phyloP scores from a whole-genome alignment of 345 rosid genomes.

The Citrus sp. region DNA sequence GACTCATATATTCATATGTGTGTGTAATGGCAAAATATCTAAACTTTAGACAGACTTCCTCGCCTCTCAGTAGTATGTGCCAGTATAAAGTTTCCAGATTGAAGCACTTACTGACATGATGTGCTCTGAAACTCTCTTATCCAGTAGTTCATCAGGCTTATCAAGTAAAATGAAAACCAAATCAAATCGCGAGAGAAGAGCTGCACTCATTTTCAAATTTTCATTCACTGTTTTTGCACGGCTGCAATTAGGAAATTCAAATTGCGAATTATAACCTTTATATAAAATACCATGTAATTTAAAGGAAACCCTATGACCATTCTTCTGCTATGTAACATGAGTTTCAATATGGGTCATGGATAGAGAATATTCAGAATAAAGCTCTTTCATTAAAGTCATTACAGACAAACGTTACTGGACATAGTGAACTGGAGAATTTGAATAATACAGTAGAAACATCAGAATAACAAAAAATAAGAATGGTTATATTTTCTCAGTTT shows the following conservation, averaged over 20 bases:
- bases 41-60: not conserved
- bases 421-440: not conserved
- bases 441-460: not conserved
- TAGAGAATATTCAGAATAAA: not conserved
- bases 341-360: not conserved
- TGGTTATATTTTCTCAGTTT: not conserved
- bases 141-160: slow-evolving; percentile 89
- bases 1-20: no score
- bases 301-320: not conserved
- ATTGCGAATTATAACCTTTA: slow-evolving; percentile 1
- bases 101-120: slow-evolving; percentile 84
- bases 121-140: slow-evolving; percentile 90
- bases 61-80: slow-evolving; percentile 8
- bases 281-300: not conserved
- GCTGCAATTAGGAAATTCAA: slow-evolving; percentile 59
- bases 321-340: not conserved
- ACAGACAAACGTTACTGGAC: not conserved
- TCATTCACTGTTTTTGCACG: slow-evolving; percentile 98
- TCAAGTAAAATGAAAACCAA: slow-evolving; percentile 95
- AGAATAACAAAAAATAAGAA: not conserved
- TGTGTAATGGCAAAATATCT: not conserved
- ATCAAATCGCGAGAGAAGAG: slow-evolving; percentile 96
- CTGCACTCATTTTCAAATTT: slow-evolving; percentile 93
- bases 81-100: slow-evolving; percentile 14
- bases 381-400: not conserved